Conservation (phyloP, 306 rosid species). For the Inga leiocalycina region DNA sequence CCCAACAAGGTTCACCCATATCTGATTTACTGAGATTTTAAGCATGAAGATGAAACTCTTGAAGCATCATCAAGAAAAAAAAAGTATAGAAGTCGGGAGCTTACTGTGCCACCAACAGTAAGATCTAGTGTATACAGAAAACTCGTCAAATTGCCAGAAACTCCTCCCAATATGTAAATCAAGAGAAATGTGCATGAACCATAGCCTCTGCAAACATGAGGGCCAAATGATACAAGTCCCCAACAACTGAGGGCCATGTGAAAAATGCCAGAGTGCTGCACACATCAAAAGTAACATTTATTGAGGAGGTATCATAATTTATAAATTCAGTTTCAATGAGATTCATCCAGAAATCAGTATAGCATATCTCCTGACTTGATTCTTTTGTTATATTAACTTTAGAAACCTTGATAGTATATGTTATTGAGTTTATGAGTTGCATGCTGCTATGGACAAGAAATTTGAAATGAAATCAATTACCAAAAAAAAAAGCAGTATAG, state of each 20-base stretch:
- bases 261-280: slow-evolving; percentile 80
- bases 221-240: slow-evolving; percentile 75
- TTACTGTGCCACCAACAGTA: slow-evolving; percentile 88
- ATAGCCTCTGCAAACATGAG: slow-evolving; percentile 80
- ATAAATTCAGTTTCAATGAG: background rate
- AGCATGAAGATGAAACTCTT: background rate
- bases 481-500: background rate
- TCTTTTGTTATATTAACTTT: background rate
- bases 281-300: background rate
- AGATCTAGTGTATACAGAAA: slow-evolving; percentile 83
- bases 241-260: slow-evolving; percentile 74
- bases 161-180: slow-evolving; percentile 84
- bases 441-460: background rate
- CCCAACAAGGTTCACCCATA: background rate
- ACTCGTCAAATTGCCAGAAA: slow-evolving; percentile 86
- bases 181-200: slow-evolving; percentile 79
- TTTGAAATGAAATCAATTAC: slow-evolving; percentile 11
- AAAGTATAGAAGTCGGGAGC: background rate
- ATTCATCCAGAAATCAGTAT: background rate
- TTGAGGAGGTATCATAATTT: background rate
- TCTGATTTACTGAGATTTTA: background rate
- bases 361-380: background rate
- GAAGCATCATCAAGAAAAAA: background rate
- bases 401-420: background rate
- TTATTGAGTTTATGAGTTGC: background rate